phyloP scores from a whole-genome alignment of 2,329 filamentous ascomycete species.

The Botryotinia convoluta region DNA sequence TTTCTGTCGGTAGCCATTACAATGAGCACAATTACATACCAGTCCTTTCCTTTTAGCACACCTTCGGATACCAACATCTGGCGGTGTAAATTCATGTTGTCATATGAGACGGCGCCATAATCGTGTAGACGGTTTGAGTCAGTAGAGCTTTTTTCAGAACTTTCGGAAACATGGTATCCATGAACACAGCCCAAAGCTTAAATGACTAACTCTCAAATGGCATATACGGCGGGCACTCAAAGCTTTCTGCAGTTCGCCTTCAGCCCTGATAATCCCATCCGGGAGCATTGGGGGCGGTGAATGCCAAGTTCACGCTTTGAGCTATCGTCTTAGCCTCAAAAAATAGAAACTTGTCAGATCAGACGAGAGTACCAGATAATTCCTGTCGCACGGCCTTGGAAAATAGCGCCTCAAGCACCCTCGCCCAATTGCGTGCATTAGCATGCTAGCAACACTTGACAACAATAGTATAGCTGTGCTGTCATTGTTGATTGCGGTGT shows the following conservation, averaged over 20 bases:
- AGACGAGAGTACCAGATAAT: slow-evolving; percentile 27
- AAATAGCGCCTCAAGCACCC: slow-evolving; percentile 24
- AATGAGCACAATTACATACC: slow-evolving; percentile 16
- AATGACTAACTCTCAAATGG: neutral
- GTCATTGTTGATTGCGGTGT: slow-evolving; percentile 29
- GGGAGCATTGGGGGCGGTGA: slow-evolving; percentile 13
- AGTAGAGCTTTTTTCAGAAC: slow-evolving; percentile 10
- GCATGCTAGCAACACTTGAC: slow-evolving; percentile 21
- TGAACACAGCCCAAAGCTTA: slow-evolving; percentile 1
- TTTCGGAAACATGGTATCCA: slow-evolving; percentile 17
- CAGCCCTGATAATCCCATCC: slow-evolving; percentile 16
- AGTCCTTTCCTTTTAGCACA: slow-evolving; percentile 21
- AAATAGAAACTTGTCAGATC: slow-evolving; percentile 23
- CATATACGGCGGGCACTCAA: slow-evolving; percentile 16
- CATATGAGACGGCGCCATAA: slow-evolving; percentile 29
- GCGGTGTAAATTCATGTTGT: slow-evolving; percentile 34
- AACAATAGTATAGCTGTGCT: slow-evolving; percentile 25
- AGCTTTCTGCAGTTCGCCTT: slow-evolving; percentile 20
- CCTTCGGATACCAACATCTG: slow-evolving; percentile 35
- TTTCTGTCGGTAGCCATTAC: slow-evolving; percentile 19
- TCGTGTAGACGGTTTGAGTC: slow-evolving; percentile 18
- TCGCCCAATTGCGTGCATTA: slow-evolving; percentile 35
- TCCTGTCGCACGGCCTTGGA: slow-evolving; percentile 22
- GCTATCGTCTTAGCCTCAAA: slow-evolving; percentile 11
- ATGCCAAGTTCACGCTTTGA: slow-evolving; percentile 16